A percentile compares a stretch with the other conserved stretches of the same genome.
phyloP scores from a whole-genome alignment of 495 filamentous ascomycete genomes.

The Hypoxylon lienhwacheense region DNA sequence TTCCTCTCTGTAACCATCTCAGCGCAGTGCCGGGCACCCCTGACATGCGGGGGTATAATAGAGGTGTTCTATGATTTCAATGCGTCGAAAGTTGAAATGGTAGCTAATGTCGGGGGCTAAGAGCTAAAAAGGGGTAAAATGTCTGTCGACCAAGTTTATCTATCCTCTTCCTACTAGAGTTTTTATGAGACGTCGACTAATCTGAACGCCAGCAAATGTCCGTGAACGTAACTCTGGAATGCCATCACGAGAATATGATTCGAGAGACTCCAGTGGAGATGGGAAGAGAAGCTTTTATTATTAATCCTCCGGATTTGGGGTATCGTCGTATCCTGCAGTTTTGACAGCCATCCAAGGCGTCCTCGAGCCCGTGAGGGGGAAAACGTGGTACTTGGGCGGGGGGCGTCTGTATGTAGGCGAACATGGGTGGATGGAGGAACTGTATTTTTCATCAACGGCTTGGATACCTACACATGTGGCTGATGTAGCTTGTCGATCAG shows the following conservation, averaged over 20 bases:
- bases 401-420: slow-evolving; percentile 23
- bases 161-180: background rate
- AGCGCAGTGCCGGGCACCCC: slow-evolving; percentile 28
- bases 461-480: slow-evolving; percentile 15
- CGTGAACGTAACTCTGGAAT: background rate
- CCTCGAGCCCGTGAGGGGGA: slow-evolving; percentile 28
- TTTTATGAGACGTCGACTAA: background rate
- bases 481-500: slow-evolving; percentile 29
- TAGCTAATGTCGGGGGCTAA: slow-evolving; percentile 30
- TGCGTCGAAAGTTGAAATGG: slow-evolving; percentile 13
- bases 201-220: background rate
- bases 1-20: slow-evolving; percentile 24
- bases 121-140: slow-evolving; percentile 28
- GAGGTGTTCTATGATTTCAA: slow-evolving; percentile 17
- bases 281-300: slow-evolving; percentile 15
- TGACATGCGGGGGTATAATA: slow-evolving; percentile 33
- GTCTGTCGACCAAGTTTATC: background rate
- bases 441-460: slow-evolving; percentile 16
- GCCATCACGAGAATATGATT: background rate
- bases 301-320: slow-evolving; percentile 33
- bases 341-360: slow-evolving; percentile 22
- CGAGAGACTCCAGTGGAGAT: slow-evolving; percentile 2
- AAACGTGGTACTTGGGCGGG: slow-evolving; percentile 35
- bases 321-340: slow-evolving; percentile 29
- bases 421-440: slow-evolving; percentile 13